A percentile compares a stretch with the other conserved stretches of the same genome.
Conservation (phyloP, 1,284 basidiomycete genomes). For the Sanghuangporus sanghuang region DNA sequence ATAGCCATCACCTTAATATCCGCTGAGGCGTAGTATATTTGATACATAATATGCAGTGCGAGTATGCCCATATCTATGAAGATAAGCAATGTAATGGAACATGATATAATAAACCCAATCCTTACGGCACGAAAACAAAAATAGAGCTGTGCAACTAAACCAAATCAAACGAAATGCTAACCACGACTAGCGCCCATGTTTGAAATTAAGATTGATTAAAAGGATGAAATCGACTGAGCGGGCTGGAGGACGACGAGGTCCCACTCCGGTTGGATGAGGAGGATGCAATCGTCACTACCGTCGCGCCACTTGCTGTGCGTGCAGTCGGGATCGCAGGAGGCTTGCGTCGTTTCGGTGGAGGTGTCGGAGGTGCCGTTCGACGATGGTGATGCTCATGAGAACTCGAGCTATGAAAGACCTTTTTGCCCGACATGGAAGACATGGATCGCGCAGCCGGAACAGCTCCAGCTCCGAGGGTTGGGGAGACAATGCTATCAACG, state of each 20-base stretch:
- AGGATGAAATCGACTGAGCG: constrained; percentile 1
- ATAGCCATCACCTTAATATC: too few species aligned
- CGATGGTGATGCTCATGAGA: constrained; percentile 23
- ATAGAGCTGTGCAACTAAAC: too few species aligned
- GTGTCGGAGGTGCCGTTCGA: constrained; percentile 48
- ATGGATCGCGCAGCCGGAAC: not conserved
- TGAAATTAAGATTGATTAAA: not conserved
- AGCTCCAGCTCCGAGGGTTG: not conserved
- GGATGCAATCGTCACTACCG: constrained; percentile 46
- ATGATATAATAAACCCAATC: too few species aligned
- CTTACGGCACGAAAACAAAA: too few species aligned
- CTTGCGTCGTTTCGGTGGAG: constrained; percentile 52
- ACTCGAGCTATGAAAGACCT: constrained; percentile 1
- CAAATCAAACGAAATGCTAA: too few species aligned
- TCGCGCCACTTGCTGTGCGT: constrained; percentile 39
- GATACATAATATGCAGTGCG: too few species aligned
- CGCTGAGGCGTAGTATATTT: too few species aligned
- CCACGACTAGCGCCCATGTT: not conserved
- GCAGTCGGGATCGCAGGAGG: constrained; percentile 54
- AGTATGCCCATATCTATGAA: too few species aligned
- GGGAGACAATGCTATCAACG: constrained; percentile 12
- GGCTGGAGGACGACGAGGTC: constrained; percentile 2
- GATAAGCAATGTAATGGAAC: too few species aligned
- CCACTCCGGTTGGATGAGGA: constrained; percentile 10
- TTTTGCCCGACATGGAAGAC: not conserved